Conservation (phyloP, 768 basidiomycete genomes). For the Xerocomus brunneocitrinus region DNA sequence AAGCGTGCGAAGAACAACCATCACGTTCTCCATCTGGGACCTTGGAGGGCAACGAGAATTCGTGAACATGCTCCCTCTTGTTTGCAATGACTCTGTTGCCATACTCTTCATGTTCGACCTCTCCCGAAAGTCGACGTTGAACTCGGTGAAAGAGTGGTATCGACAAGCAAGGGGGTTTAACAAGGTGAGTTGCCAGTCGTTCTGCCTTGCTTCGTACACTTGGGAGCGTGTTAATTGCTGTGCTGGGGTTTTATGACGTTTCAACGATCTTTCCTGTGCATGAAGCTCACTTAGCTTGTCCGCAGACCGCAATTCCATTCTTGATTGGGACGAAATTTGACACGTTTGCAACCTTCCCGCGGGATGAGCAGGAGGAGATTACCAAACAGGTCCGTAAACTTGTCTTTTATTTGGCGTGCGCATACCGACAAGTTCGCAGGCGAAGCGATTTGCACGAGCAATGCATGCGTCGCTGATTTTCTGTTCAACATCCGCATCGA, state of each 20-base stretch:
- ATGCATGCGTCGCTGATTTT: slow-evolving; percentile 99
- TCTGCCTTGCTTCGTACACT: neutral
- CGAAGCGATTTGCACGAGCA: slow-evolving; percentile 95
- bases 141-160: slow-evolving; percentile 99
- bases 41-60: slow-evolving; percentile 96
- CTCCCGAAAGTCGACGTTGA: slow-evolving; percentile 93
- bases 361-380: slow-evolving; percentile 99
- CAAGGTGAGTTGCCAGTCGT: slow-evolving; percentile 56
- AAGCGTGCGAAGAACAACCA: slow-evolving; percentile 94
- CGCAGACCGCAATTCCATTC: slow-evolving; percentile 95
- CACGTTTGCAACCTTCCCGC: slow-evolving; percentile 90
- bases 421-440: slow-evolving; percentile 42
- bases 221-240: neutral
- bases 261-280: slow-evolving; percentile 2
- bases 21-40: slow-evolving; percentile 99
- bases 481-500: slow-evolving; percentile 97
- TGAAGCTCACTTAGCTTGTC: slow-evolving; percentile 14
- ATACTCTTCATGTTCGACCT: slow-evolving; percentile 99
- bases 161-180: slow-evolving; percentile 98
- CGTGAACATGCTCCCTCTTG: slow-evolving; percentile 97
- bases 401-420: slow-evolving; percentile 3
- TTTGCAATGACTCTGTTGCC: slow-evolving; percentile 99
- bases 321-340: slow-evolving; percentile 99
- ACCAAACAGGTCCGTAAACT: slow-evolving; percentile 79
- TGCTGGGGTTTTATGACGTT: slow-evolving; percentile 2